A percentile compares a stretch with the other conserved stretches of the same genome.
phyloP scores from a whole-genome alignment of 768 basidiomycete species.

The Pholiota conissans region DNA sequence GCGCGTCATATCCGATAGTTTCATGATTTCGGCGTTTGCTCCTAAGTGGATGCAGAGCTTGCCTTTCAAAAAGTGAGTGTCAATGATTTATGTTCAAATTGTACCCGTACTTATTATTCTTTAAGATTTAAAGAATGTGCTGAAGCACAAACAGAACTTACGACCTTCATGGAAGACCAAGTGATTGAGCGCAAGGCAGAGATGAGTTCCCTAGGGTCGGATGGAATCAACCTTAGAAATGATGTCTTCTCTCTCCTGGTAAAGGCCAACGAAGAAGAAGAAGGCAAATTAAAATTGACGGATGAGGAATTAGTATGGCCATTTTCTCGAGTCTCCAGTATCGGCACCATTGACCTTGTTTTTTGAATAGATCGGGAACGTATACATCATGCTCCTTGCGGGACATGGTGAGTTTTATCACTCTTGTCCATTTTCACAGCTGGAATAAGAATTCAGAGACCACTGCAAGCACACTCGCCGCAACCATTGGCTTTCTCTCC shows the following conservation, averaged over 20 bases:
- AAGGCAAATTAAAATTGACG: constrained; percentile 35
- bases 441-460: too few relatives aligned
- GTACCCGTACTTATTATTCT: too few relatives aligned
- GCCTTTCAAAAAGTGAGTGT: constrained; percentile 28
- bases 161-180: constrained; percentile 38
- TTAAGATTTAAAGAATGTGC: constrained; percentile 16
- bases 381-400: constrained; percentile 53
- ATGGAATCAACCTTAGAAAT: constrained; percentile 6
- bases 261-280: constrained; percentile 44
- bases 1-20: constrained; percentile 30
- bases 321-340: too few relatives aligned
- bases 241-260: constrained; percentile 46
- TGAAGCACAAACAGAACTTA: constrained; percentile 30
- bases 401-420: constrained; percentile 60
- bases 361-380: constrained; percentile 52
- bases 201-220: constrained; percentile 1
- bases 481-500: neutral
- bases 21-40: constrained; percentile 23
- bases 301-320: constrained; percentile 42
- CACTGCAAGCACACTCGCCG: constrained; percentile 33
- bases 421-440: too few relatives aligned
- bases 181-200: constrained; percentile 32
- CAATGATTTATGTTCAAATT: neutral
- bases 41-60: constrained; percentile 40
- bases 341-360: neutral